Evolutionary conservation across 805 yeast genomes (phyloP).

Genomic region (Yamadazyma nakazawae): DNA sequence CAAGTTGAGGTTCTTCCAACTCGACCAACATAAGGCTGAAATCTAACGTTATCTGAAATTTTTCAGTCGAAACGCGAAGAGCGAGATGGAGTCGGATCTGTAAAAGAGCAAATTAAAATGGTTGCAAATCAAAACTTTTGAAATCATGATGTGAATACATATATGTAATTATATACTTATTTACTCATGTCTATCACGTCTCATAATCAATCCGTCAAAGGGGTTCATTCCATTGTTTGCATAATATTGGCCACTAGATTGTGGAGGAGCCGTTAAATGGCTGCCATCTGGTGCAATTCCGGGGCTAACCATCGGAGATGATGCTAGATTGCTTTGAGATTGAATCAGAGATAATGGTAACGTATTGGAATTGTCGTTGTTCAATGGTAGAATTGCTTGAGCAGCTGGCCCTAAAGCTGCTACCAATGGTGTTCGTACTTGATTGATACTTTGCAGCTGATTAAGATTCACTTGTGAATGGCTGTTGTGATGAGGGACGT

Average conservation of each 20-base stretch:
- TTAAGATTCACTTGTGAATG: slow-evolving; percentile 12
- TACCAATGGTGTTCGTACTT: slow-evolving; percentile 25
- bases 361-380: slow-evolving; percentile 5
- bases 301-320: slow-evolving; percentile 20
- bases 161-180: too few relatives aligned
- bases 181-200: slow-evolving; percentile 5
- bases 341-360: slow-evolving; percentile 3
- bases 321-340: slow-evolving; percentile 1
- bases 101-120: too few relatives aligned
- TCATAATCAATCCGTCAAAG: slow-evolving; percentile 36
- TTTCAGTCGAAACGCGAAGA: slow-evolving; percentile 5
- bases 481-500: slow-evolving; percentile 10
- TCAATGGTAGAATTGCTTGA: slow-evolving; percentile 22
- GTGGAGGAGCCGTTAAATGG: slow-evolving; percentile 25
- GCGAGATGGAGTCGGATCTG: slow-evolving; percentile 1
- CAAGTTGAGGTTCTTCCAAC: slow-evolving; percentile 40
- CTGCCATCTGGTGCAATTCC: slow-evolving; percentile 3
- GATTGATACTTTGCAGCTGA: slow-evolving; percentile 13
- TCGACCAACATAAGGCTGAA: slow-evolving; percentile 35
- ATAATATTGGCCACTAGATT: slow-evolving; percentile 30
- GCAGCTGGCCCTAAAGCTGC: slow-evolving; percentile 27
- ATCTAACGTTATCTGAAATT: slow-evolving; percentile 1
- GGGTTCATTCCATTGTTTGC: slow-evolving; percentile 38
- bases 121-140: too few relatives aligned
- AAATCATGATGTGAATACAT: too few relatives aligned